Evolutionary conservation across 257 asterid species (phyloP).

Genomic region (Solanum pinnatisectum): DNA sequence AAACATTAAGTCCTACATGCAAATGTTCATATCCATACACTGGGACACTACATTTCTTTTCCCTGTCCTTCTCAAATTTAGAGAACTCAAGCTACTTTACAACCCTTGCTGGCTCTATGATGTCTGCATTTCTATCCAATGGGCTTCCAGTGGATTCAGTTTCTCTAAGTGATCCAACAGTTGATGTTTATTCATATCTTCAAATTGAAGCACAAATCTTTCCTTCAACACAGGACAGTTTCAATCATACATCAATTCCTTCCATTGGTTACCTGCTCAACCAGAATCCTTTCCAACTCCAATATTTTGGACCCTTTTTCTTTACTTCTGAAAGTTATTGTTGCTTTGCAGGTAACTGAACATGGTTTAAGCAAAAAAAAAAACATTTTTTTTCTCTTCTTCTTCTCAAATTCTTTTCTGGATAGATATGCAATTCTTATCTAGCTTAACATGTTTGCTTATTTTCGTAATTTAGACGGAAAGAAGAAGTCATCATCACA

Average conservation of each 20-base stretch:
- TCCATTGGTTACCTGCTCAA: conserved; percentile 55
- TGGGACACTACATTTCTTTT: conserved; percentile 66
- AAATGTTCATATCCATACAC: conserved; percentile 57
- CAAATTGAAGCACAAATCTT: conserved; percentile 48
- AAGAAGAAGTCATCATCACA: conserved; percentile 36
- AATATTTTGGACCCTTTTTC: conserved; percentile 59
- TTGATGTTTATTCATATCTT: conserved; percentile 40
- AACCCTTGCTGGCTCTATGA: conserved; percentile 43
- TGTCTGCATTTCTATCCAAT: conserved; percentile 26
- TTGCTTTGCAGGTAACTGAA: conserved; percentile 53
- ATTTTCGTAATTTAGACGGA: conserved; percentile 17
- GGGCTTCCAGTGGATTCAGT: conserved; percentile 68
- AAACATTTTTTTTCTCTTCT: not conserved
- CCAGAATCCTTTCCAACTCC: conserved; percentile 46
- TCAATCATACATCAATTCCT: conserved; percentile 49
- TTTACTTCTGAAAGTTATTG: conserved; percentile 49
- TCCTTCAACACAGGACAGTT: conserved; percentile 49
- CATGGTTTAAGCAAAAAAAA: not conserved
- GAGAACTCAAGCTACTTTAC: conserved; percentile 40
- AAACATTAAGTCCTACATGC: conserved; percentile 58
- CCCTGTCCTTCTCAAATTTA: conserved; percentile 65
- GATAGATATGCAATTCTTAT: not conserved
- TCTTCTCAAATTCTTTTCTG: not conserved
- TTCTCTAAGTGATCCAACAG: conserved; percentile 30
- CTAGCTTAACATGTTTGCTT: not conserved